Base-by-base conservation (phyloP, 768 basidiomycete species). In the Suillus subluteus region DNA sequence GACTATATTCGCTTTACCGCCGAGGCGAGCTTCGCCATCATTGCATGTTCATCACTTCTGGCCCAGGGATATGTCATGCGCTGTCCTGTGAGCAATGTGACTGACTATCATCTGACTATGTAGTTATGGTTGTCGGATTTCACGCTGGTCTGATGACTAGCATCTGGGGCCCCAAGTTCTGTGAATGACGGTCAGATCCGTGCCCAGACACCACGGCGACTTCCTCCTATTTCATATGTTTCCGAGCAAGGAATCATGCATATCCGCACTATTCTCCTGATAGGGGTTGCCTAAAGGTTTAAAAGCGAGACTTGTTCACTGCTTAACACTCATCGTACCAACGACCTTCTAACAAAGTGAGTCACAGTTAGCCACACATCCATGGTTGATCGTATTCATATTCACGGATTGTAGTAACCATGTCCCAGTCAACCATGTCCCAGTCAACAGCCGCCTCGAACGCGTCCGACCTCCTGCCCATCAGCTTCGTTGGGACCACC, bases 391-490 rank as follows among this genome's bases (percentile, higher is more conserved):
- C n/a, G 0, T 16, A 26, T 18, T 59, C 21, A 59, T 26, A 12
- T 16, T 18, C 38, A 6, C 23, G 9, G 9, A 1, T 40, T 11
- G 11, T 18, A 40, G 58, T 16, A 26, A 59, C 8, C 38, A 41
- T 59, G 58, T 59, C 58, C 23, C 8, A 40, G 11, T 30, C 52
- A 26, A 59, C 8, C 38, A 41, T 59, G 58, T 59, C 58, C 23
- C 8, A 40, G 11, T 30, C 52, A 30, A 4, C 23, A 50, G 48
- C 48, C 13, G 13, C 9, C 16, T 32, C 52, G 1, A 30, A 30
- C 26, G 18, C 5, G 30, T 54, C 52, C 4, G 52, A 54, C 58
- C 38, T 59, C 40, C 38, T 59, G 16, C 58, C 58, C 26, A 59
- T n/a, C 23, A 40, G 18, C 38, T 41, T 59, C 38, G 13, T 58